Percentiles rank a stretch among this genome's conserved stretches.
These are phyloP conservation scores for Diophrys appendiculata DNA, from an alignment of 73 alveolate genomes.

Conservation along the genomic window DNA sequence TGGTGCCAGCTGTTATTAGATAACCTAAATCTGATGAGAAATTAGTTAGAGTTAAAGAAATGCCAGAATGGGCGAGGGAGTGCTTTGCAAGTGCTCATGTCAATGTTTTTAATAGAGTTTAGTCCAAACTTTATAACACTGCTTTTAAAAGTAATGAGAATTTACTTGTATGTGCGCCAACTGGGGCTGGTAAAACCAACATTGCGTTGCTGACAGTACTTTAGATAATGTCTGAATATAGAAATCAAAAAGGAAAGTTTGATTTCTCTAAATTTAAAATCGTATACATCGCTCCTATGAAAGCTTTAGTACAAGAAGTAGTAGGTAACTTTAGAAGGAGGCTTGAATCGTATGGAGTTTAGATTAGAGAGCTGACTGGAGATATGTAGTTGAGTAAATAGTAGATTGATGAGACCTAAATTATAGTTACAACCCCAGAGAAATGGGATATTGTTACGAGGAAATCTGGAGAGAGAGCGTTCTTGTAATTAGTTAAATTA, in stretches of 20 bases:
- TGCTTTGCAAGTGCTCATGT: slow-evolving; percentile 80
- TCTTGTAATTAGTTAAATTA: slow-evolving; percentile 91
- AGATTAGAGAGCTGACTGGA: slow-evolving; percentile 98
- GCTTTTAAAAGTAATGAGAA: slow-evolving; percentile 92
- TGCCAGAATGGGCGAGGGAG: slow-evolving; percentile 91
- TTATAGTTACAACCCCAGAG: slow-evolving; percentile 99
- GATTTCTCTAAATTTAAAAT: slow-evolving; percentile 93
- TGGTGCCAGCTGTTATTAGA: slow-evolving; percentile 83
- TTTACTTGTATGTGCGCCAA: slow-evolving; percentile 98
- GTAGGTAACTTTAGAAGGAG: slow-evolving; percentile 96
- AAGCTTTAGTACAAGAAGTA: slow-evolving; percentile 91
- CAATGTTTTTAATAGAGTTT: slow-evolving; percentile 63
- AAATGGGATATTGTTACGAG: slow-evolving; percentile 99
- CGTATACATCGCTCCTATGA: slow-evolving; percentile 99
- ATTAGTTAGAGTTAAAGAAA: slow-evolving; percentile 65
- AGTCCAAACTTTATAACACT: slow-evolving; percentile 75
- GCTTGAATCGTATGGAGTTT: slow-evolving; percentile 78
- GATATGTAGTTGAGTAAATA: slow-evolving; percentile 95
- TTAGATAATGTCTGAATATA: slow-evolving; percentile 74
- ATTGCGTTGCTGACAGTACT: slow-evolving; percentile 90
- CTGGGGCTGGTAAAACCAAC: slow-evolving; percentile 99
- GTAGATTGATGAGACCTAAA: slow-evolving; percentile 95
- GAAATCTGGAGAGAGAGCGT: slow-evolving; percentile 95
- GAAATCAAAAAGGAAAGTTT: slow-evolving; percentile 81
- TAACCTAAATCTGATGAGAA: slow-evolving; percentile 57